Evolutionary conservation across 148 eudicot species (phyloP).

Genomic region (Silene uniflora): DNA sequence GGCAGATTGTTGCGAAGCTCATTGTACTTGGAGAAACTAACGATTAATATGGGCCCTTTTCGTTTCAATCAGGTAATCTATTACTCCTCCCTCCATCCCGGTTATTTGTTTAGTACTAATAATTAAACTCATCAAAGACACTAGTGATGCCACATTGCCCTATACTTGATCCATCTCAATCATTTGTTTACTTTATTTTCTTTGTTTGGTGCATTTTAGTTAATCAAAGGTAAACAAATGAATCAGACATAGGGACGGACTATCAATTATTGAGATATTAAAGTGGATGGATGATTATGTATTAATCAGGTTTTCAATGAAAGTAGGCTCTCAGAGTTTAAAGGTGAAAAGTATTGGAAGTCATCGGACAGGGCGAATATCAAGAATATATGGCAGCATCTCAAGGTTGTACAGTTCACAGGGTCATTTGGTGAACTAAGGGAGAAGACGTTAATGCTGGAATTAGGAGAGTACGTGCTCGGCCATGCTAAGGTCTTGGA

Average conservation of each 20-base stretch:
- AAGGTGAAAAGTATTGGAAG: conserved; percentile 12
- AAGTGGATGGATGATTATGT: too few species aligned
- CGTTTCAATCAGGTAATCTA: too few species aligned
- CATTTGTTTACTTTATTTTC: too few species aligned
- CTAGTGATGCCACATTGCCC: too few species aligned
- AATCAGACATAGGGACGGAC: too few species aligned
- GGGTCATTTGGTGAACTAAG: neutral
- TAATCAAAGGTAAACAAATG: too few species aligned
- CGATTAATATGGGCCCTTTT: neutral
- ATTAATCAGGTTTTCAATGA: too few species aligned
- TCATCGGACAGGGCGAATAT: neutral
- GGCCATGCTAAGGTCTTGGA: conserved; percentile 12
- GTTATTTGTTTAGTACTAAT: neutral
- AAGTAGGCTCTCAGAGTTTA: neutral
- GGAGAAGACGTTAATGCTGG: neutral
- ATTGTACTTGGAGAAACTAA: neutral
- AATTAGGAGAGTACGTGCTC: conserved; percentile 17
- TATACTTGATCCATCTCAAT: too few species aligned
- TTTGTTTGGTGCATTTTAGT: too few species aligned
- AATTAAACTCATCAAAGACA: too few species aligned
- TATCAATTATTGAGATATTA: too few species aligned
- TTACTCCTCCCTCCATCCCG: too few species aligned
- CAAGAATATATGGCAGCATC: neutral
- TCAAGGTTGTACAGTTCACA: conserved; percentile 2
- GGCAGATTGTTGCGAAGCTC: conserved; percentile 10